These are phyloP conservation scores for Acanthamoeba lenticulata DNA, from an alignment of 208 protist species.

Conservation along the genomic window DNA sequence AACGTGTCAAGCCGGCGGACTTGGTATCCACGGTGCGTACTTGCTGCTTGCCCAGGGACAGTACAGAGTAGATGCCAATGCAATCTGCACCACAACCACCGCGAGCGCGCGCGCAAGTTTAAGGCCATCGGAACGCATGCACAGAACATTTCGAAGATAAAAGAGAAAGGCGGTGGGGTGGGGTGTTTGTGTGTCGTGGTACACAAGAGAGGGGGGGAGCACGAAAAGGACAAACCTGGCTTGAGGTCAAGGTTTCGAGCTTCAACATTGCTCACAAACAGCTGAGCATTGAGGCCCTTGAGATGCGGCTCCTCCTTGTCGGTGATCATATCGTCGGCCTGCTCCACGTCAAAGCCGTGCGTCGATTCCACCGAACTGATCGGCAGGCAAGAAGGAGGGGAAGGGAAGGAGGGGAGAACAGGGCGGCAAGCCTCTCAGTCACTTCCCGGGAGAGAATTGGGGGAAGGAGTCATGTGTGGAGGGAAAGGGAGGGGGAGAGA, in stretches of 20 bases:
- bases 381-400: background rate
- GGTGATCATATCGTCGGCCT: background rate
- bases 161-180: no score
- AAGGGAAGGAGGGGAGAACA: no score
- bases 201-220: background rate
- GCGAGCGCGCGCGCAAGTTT: background rate
- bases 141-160: background rate
- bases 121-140: no score
- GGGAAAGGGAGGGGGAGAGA: background rate
- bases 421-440: no score
- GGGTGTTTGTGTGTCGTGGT: background rate
- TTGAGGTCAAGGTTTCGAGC: background rate
- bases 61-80: background rate
- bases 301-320: background rate
- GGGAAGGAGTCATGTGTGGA: background rate
- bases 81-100: background rate
- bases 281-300: conserved; percentile 1
- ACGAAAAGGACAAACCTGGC: background rate
- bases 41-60: conserved; percentile 50
- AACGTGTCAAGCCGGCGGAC: background rate
- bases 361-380: conserved; percentile 3
- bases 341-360: background rate
- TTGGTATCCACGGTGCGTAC: background rate
- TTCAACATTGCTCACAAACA: background rate
- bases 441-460: no score